Percentiles rank a stretch among this genome's conserved stretches.
Conservation (phyloP, 2,329 filamentous ascomycete genomes). For the Alternaria atra region DNA sequence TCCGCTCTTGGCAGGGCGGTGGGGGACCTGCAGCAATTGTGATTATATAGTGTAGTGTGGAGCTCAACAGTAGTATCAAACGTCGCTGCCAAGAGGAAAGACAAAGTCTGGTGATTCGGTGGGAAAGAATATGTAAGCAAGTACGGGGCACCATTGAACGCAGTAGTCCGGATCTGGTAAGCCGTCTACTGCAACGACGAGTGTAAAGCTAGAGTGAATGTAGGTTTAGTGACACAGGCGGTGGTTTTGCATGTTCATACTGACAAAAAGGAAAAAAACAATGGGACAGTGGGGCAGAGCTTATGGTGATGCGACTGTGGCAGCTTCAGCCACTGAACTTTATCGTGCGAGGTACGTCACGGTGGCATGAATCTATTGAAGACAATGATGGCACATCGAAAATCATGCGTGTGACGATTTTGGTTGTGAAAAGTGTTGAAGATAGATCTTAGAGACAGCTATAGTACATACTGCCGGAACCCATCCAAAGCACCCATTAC, state of each 20-base stretch:
- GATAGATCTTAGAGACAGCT: slow-evolving; percentile 3
- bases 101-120: too few species aligned
- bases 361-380: not conserved
- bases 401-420: not conserved
- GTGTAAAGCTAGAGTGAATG: too few species aligned
- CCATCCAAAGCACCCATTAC: slow-evolving; percentile 2
- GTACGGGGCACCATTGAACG: not conserved
- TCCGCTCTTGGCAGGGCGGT: not conserved
- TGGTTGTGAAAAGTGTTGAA: not conserved
- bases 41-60: not conserved
- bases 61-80: not conserved
- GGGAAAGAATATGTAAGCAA: not conserved
- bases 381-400: not conserved
- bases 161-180: not conserved
- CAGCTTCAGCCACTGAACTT: slow-evolving; percentile 8
- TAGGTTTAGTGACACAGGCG: not conserved
- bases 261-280: not conserved
- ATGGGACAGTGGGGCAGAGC: not conserved
- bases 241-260: not conserved
- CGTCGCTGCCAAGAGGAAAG: not conserved
- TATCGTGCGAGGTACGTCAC: not conserved
- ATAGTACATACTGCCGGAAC: slow-evolving; percentile 2
- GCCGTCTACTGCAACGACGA: not conserved
- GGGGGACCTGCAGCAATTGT: not conserved
- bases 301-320: slow-evolving; percentile 1